Percentiles rank a stretch among this genome's conserved stretches.
Evolutionary conservation across 164 flowering plant species (phyloP).

Genomic region (Protea cynaroides): DNA sequence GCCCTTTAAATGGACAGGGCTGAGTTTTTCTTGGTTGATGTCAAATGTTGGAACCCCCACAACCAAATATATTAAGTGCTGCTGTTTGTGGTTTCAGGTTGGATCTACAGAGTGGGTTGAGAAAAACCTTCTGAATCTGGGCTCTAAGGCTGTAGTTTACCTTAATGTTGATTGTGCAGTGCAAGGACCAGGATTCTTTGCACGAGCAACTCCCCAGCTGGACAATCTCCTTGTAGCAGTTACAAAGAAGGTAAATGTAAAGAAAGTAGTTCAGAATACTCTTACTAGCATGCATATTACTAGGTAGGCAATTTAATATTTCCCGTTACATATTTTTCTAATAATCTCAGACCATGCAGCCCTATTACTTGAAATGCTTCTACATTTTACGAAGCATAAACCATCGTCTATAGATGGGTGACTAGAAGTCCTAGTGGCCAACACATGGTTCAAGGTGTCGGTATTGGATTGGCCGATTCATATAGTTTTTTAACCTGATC

Average conservation of each 20-base stretch:
- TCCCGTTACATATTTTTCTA: no score
- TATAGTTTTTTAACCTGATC: no score
- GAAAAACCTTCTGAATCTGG: constrained; percentile 62
- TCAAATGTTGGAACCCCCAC: background rate
- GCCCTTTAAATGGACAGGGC: background rate
- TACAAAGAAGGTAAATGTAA: constrained; percentile 58
- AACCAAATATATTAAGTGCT: background rate
- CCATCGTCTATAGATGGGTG: no score
- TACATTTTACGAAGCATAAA: no score
- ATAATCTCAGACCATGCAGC: no score
- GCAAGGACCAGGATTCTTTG: constrained; percentile 96
- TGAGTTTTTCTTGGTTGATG: background rate
- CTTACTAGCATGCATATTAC: no score
- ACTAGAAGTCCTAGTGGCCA: no score
- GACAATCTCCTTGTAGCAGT: constrained; percentile 73
- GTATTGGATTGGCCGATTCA: no score
- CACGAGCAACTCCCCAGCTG: constrained; percentile 83
- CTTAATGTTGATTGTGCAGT: constrained; percentile 98
- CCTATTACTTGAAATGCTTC: no score
- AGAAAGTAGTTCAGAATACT: background rate
- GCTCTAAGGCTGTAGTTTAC: constrained; percentile 77
- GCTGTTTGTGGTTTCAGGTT: constrained; percentile 37
- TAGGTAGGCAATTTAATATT: no score
- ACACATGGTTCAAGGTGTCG: no score
- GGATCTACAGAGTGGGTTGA: constrained; percentile 99